A percentile compares a stretch with the other conserved stretches of the same genome.
Evolutionary conservation across 768 basidiomycete species (phyloP).

Genomic region (Rhodosporidiobolus odoratus): DNA sequence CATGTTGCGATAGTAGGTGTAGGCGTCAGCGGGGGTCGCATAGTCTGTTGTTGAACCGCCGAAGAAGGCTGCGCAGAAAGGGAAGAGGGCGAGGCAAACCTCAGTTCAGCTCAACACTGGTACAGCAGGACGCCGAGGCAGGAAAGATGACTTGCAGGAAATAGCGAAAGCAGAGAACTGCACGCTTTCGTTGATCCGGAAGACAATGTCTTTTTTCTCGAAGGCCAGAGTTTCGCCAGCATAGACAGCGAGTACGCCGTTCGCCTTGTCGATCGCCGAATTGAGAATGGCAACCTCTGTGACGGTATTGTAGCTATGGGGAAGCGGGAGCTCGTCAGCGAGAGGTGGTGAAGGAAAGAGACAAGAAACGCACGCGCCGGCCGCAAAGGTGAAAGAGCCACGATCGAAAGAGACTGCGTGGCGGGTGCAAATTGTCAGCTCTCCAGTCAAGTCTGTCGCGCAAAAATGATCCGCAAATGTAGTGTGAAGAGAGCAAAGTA

Average conservation of each 20-base stretch:
- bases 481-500: too few relatives aligned
- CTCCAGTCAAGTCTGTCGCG: too few relatives aligned
- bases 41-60: constrained; percentile 16
- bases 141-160: constrained; percentile 5
- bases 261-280: not conserved
- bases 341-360: too few relatives aligned
- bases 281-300: constrained; percentile 25
- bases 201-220: constrained; percentile 15
- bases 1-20: constrained; percentile 16
- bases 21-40: constrained; percentile 10
- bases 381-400: constrained; percentile 6
- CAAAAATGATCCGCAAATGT: too few relatives aligned
- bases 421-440: not conserved
- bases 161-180: not conserved
- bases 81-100: not conserved
- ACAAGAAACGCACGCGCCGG: constrained; percentile 4
- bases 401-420: constrained; percentile 19
- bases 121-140: not conserved
- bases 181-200: constrained; percentile 13
- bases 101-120: not conserved
- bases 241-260: constrained; percentile 22
- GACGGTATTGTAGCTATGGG: constrained; percentile 18
- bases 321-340: too few relatives aligned
- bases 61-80: constrained; percentile 16
- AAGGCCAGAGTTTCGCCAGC: constrained; percentile 12